Evolutionary conservation across 192 early-diverging fungal species (phyloP), one percentile per base, ranked within the genome.

Genomic region (Backusella mclennaniae): DNA sequence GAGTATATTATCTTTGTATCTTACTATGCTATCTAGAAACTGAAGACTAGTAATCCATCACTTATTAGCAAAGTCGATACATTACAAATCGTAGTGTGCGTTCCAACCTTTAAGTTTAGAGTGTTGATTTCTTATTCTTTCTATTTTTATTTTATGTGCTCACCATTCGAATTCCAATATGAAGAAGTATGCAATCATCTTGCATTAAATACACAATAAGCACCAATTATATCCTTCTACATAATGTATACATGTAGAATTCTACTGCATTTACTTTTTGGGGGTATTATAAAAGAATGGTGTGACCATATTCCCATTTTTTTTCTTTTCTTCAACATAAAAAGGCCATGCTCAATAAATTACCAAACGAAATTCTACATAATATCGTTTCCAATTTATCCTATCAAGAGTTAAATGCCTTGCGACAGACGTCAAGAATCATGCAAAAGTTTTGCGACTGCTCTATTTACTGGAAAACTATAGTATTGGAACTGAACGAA

Each of bases 301-400:
- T n/a, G 1, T 44, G 12, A 44, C 15, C 12, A 44, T 14, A 49
- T 59, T 59, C 23, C 1, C 9, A 23, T 59, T 2, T 59, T 73
- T 56, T 75, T 42, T 42, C 23, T 19, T n/a, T 39, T 8, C 26
- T 63, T n/a, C 19, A 63, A 63, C 8, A 59, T 59, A 59, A 63
- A 63, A 26, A 21, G 33, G 44, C 8, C 11, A 68, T 49, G 23
- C 31, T 78, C 12, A 17, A 52, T 23, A 23, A 52, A 33, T 12
- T 78, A 15, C 70, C 71, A 36, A 23, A 44, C 12, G 77, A 78
- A 67, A 44, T 78, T 23, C 7, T 66, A n/a, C 53, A 67, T 35
- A 36, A 73, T 39, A 73, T 73, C 12, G 19, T 68, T 17, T 67
- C 71, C 4, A 67, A 36, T 38, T 3, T 73, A 29, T 73, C 77